Conservation (phyloP, 139 green algal genomes). For the Coelastrella sp. region DNA sequence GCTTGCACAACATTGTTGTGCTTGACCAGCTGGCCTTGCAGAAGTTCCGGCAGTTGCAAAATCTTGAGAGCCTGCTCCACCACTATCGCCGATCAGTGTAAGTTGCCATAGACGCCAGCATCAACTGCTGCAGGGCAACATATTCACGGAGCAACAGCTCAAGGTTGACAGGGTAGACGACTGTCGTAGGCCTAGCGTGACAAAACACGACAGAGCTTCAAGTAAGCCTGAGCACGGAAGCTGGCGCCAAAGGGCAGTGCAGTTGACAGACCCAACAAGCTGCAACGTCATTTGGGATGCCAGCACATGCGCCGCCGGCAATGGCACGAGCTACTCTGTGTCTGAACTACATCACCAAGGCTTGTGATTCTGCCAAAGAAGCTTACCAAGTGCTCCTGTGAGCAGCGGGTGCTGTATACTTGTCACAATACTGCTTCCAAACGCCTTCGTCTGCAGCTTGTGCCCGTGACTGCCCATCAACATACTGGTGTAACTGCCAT, state of each 20-base stretch:
- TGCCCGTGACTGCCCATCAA: constrained; percentile 55
- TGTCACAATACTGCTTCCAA: constrained; percentile 80
- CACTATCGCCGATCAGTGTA: constrained; percentile 69
- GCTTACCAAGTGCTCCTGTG: constrained; percentile 76
- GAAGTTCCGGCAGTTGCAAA: neutral
- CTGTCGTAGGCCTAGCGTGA: constrained; percentile 71
- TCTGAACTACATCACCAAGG: too few species aligned
- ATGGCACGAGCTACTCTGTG: too few species aligned
- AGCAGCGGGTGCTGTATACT: constrained; percentile 90
- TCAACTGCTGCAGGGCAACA: constrained; percentile 67
- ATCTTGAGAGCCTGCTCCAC: constrained; percentile 71
- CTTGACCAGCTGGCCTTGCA: constrained; percentile 52
- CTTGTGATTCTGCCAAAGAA: neutral
- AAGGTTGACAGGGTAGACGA: constrained; percentile 85
- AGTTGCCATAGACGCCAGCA: constrained; percentile 86
- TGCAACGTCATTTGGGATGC: too few species aligned
- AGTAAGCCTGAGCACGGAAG: too few species aligned
- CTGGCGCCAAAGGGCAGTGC: too few species aligned
- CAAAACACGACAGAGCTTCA: too few species aligned
- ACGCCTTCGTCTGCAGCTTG: constrained; percentile 88
- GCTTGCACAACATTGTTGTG: constrained; percentile 60
- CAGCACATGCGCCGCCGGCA: too few species aligned
- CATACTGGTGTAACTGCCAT: constrained; percentile 42
- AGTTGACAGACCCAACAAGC: too few species aligned
- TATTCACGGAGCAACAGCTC: constrained; percentile 83